These are phyloP conservation scores for Celoporthe dispersa DNA, from an alignment of 2,329 filamentous ascomycete species.

Conservation along the genomic window DNA sequence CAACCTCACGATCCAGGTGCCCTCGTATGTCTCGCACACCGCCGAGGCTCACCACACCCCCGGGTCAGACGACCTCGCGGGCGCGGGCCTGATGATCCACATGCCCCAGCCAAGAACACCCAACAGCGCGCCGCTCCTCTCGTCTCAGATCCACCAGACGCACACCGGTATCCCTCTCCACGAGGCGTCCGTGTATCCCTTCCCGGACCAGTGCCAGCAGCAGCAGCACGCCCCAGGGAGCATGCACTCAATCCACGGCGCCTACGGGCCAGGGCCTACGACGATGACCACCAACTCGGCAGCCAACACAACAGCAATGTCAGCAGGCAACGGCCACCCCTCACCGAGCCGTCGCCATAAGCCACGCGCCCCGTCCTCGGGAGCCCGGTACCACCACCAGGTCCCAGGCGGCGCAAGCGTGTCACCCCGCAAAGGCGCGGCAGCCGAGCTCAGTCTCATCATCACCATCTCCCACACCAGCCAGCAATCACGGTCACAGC, in stretches of 20 bases:
- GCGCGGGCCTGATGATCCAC: slow-evolving; percentile 55
- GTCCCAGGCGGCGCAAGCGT: slow-evolving; percentile 36
- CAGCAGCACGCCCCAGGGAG: slow-evolving; percentile 26
- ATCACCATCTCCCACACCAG: slow-evolving; percentile 21
- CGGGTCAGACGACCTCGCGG: slow-evolving; percentile 36
- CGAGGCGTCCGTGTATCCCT: slow-evolving; percentile 22
- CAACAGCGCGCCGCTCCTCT: slow-evolving; percentile 43
- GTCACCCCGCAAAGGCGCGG: slow-evolving; percentile 51
- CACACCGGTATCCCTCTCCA: slow-evolving; percentile 35
- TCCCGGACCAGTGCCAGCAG: slow-evolving; percentile 22
- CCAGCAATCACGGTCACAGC: slow-evolving; percentile 36
- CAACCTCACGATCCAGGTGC: slow-evolving; percentile 29
- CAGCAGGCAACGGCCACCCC: neutral
- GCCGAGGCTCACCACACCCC: slow-evolving; percentile 15
- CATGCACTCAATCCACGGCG: slow-evolving; percentile 22
- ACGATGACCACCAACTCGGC: neutral
- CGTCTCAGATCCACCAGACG: slow-evolving; percentile 39
- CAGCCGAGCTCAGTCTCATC: slow-evolving; percentile 32
- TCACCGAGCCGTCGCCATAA: slow-evolving; percentile 47
- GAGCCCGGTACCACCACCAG: slow-evolving; percentile 52
- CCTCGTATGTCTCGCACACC: slow-evolving; percentile 23
- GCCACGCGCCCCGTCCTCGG: slow-evolving; percentile 59
- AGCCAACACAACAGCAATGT: neutral
- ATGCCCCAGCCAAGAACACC: slow-evolving; percentile 53
- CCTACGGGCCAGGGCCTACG: slow-evolving; percentile 5